Base-by-base conservation (phyloP, 2,329 filamentous ascomycete genomes). In the Drechslerella dactyloides region DNA sequence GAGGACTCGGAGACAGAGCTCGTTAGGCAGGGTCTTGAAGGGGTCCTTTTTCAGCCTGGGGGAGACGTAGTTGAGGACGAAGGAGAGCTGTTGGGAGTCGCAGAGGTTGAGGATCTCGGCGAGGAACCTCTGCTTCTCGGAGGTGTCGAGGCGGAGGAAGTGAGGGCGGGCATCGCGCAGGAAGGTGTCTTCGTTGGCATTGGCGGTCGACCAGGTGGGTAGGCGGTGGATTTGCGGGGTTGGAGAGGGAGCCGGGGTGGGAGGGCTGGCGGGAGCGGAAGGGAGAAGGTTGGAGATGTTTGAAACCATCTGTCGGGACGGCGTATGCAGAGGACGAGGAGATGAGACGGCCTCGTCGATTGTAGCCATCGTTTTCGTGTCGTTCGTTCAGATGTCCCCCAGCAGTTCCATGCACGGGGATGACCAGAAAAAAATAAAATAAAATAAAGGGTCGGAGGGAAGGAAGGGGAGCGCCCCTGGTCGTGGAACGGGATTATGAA, bases 31-130 rank as follows among this genome's bases (percentile, higher is more conserved):
- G 66, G 89, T 90, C 56, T 89, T 91, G 77, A 99, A 97, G 0
- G 94, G 94, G 79, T 99, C 94, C 80, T 97, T 96, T 81, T 97
- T 97, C 74, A 99, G 82, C 73, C 96, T 82, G 27, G 94, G 94
- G 79, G 91, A 93, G 76, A 99, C 93, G 80, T 96, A 96, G 79
- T 96, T 91, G 76, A 96, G 91, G 19, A 99, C 93, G 78, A 97
- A 97, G 80, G 92, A 96, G 75, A 99, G 84, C 79, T 96, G 90
- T 78, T 96, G 92, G 77, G 91, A 97, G 76, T 96, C 96, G 82
- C 94, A 99, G 76, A 96, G 85, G 77, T 96, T 96, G 74, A 99
- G 83, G 65, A 99, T 83, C 78, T 96, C 93, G 56, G 91, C 91
- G 69, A 99, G 74, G 59, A 77, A 77, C 24, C 76, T 69, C 37